These are phyloP conservation scores for Myxozyma lipomycoides DNA, from an alignment of 805 yeast genomes.

Conservation along the genomic window DNA sequence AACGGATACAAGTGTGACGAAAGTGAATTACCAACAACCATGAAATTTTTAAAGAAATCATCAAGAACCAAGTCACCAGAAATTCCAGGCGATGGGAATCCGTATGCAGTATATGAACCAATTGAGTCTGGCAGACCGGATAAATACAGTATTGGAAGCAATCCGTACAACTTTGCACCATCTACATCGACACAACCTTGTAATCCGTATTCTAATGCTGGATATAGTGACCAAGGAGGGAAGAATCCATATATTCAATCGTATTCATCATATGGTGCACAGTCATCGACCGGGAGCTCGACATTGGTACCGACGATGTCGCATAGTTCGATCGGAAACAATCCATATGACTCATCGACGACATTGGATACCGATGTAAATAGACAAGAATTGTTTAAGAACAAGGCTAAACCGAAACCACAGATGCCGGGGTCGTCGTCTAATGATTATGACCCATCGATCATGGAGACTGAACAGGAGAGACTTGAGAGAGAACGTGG, in stretches of 20 bases:
- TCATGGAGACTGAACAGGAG: slow-evolving; percentile 28
- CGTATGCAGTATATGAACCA: not conserved
- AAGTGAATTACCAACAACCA: too few relatives aligned
- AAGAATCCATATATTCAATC: not conserved
- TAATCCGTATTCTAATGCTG: not conserved
- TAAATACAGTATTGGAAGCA: not conserved
- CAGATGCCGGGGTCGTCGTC: not conserved
- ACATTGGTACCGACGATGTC: not conserved
- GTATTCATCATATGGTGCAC: not conserved
- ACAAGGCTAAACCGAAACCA: slow-evolving; percentile 7
- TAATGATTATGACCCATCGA: slow-evolving; percentile 22
- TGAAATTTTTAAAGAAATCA: not conserved
- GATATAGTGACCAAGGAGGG: not conserved
- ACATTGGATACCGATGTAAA: slow-evolving; percentile 4
- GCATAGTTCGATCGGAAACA: not conserved
- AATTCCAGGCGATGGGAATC: not conserved
- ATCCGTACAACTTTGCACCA: not conserved
- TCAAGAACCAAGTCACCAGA: not conserved
- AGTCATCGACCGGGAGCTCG: not conserved
- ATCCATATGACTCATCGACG: not conserved
- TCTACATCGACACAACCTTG: not conserved
- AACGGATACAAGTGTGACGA: too few relatives aligned
- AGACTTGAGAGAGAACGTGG: slow-evolving; percentile 6
- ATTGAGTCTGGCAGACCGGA: not conserved
- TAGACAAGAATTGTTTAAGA: slow-evolving; percentile 19